Percentiles rank a stretch among this genome's conserved stretches.
phyloP scores from a whole-genome alignment of 2,329 filamentous ascomycete genomes.

The Tolypocladium nubicola region DNA sequence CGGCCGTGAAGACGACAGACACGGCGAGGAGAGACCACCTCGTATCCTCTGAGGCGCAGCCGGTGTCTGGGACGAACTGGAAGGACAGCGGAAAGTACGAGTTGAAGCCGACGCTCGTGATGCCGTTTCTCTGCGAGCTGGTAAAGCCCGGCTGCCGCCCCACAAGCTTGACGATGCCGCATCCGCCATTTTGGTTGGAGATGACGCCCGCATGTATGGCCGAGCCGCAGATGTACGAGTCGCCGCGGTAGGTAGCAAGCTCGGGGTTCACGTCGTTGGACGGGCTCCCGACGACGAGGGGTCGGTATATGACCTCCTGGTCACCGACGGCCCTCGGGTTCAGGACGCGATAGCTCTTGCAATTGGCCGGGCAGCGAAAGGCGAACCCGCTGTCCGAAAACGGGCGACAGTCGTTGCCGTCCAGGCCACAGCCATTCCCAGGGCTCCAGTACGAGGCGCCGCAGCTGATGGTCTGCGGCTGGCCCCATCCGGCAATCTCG shows the following conservation, averaged over 20 bases:
- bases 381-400: conserved; percentile 61
- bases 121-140: conserved; percentile 58
- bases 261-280: conserved; percentile 26
- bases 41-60: conserved; percentile 63
- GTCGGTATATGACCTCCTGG: conserved; percentile 51
- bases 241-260: conserved; percentile 65
- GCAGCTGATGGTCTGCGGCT: conserved; percentile 55
- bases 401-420: conserved; percentile 65
- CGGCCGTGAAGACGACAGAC: conserved; percentile 66
- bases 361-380: conserved; percentile 67
- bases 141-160: conserved; percentile 57
- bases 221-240: conserved; percentile 78
- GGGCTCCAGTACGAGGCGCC: conserved; percentile 59
- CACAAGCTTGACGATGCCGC: conserved; percentile 66
- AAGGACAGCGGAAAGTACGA: conserved; percentile 87
- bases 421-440: conserved; percentile 62
- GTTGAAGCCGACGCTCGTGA: conserved; percentile 67
- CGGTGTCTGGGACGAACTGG: conserved; percentile 56
- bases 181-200: conserved; percentile 61
- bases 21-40: conserved; percentile 78
- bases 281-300: conserved; percentile 60
- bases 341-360: conserved; percentile 51
- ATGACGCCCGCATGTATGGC: conserved; percentile 79
- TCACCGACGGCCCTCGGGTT: conserved; percentile 69
- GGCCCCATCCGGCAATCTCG: conserved; percentile 58